Base-by-base conservation (phyloP, 257 asterid genomes). In the Capsicum chinense region DNA sequence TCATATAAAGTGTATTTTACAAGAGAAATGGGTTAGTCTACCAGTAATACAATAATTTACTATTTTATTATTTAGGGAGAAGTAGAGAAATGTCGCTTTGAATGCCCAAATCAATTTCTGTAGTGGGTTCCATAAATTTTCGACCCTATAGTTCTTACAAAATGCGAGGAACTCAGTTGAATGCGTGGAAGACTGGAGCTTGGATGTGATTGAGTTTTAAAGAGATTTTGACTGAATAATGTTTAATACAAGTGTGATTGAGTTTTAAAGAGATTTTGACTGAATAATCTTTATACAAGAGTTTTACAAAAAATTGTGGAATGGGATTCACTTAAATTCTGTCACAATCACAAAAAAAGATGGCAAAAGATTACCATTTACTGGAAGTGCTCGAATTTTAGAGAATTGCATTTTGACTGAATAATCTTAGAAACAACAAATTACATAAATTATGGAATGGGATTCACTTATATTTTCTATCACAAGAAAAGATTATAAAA, bases 371-470 rank as follows among this genome's bases (percentile, higher is more conserved):
- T 26, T 78, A 54, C 82, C 48, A 54, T 14, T 54, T 78, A 26
- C n/a, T 3, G 35, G 56, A 70, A 12, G 60, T 76, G 63, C 52
- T 52, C 5, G 15, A 4, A 50, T 50, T 50, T 76, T 26, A 69
- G 13, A 33, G 81, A 54, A 26, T 26, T 78, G 48, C 59, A 78
- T 78, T 17, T 19, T 54, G 81, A 26, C 60, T 78, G 81, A 78
- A 78, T 52, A 78, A 76, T 76, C 81, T 54, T 78, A 14, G 59
- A 78, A 33, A 14, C 81, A 78, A 54, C 33, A 56, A 48, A 19
- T 48, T 74, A 74, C 62, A 50, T 60, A 74, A 74, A 50, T 21
- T 50, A 44, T 50, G 62, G 59, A 21, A 12, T 21, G 6, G 81
- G 64, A 54, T 54, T 78, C 11, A 78, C 63, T 52, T 76, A 4